Percentiles rank a stretch among this genome's conserved stretches.
phyloP scores from a whole-genome alignment of 2,329 filamentous ascomycete species.

The Calonectria montana region DNA sequence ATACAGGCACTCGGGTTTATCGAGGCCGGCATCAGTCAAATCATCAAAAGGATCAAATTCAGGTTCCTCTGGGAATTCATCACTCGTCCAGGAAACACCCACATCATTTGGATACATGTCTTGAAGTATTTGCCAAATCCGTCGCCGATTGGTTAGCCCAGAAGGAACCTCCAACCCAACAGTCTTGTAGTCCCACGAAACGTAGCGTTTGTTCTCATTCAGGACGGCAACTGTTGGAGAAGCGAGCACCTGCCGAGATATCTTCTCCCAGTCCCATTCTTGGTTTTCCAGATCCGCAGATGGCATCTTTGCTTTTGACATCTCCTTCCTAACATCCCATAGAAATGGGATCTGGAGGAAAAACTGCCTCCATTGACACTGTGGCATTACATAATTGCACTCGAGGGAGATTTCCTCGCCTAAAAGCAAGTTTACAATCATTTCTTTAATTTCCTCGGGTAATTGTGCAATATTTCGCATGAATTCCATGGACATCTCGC shows the following conservation, averaged over 20 bases:
- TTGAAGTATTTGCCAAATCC: conserved; percentile 25
- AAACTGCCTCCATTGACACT: neutral
- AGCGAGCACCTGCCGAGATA: conserved; percentile 16
- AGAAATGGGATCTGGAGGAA: conserved; percentile 22
- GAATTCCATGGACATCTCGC: neutral
- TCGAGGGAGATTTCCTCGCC: neutral
- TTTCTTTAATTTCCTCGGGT: conserved; percentile 14
- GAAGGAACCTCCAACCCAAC: conserved; percentile 14
- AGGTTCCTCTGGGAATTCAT: neutral
- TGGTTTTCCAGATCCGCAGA: neutral
- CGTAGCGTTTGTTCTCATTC: neutral
- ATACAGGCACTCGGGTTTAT: neutral
- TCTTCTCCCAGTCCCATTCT: conserved; percentile 23
- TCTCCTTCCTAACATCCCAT: conserved; percentile 7
- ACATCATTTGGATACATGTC: conserved; percentile 22
- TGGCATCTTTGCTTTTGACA: neutral
- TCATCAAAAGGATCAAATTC: no score
- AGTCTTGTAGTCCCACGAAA: neutral
- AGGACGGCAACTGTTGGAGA: neutral
- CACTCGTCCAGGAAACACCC: no score
- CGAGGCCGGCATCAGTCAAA: no score
- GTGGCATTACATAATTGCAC: conserved; percentile 15
- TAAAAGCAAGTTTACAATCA: neutral
- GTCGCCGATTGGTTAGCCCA: conserved; percentile 16
- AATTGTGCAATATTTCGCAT: neutral